Evolutionary conservation across 345 rosid species (phyloP).

Genomic region (Cardamine chenopodiifolia): DNA sequence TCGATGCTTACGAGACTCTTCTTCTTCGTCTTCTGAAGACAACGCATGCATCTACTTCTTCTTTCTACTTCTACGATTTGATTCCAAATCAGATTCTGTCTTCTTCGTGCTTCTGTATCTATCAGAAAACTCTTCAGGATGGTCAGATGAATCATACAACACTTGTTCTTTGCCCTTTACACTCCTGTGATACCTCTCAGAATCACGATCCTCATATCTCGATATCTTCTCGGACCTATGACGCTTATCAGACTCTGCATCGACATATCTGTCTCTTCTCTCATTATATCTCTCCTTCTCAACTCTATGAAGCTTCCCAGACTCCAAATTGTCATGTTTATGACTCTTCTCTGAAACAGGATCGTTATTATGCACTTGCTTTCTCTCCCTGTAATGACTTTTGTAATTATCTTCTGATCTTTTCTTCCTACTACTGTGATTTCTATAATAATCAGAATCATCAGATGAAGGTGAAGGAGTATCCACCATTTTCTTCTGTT

Average conservation of each 20-base stretch:
- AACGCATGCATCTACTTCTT: conserved; percentile 23
- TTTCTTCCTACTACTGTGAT: conserved; percentile 38
- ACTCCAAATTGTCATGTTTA: conserved; percentile 2
- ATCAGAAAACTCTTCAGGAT: conserved; percentile 34
- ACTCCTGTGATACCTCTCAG: conserved; percentile 39
- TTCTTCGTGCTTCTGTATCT: conserved; percentile 38
- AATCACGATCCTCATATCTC: conserved; percentile 42
- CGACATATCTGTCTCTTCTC: conserved; percentile 18
- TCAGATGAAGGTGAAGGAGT: conserved; percentile 45
- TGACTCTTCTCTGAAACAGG: conserved; percentile 14
- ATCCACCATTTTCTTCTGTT: conserved; percentile 29
- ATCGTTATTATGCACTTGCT: conserved; percentile 9
- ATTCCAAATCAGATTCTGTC: conserved; percentile 19
- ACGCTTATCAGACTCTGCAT: conserved; percentile 25
- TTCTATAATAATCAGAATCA: conserved; percentile 46
- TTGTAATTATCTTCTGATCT: conserved; percentile 38
- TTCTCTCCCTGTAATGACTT: conserved; percentile 34
- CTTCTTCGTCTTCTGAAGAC: background rate
- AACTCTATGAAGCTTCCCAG: conserved; percentile 20
- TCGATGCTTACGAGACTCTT: conserved; percentile 28
- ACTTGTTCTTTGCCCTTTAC: conserved; percentile 36
- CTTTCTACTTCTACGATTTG: conserved; percentile 27
- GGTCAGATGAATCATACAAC: conserved; percentile 21
- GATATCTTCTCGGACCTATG: conserved; percentile 32
- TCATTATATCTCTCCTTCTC: conserved; percentile 31